Conservation (phyloP, 345 rosid species). For the Eucalyptus regnans region DNA sequence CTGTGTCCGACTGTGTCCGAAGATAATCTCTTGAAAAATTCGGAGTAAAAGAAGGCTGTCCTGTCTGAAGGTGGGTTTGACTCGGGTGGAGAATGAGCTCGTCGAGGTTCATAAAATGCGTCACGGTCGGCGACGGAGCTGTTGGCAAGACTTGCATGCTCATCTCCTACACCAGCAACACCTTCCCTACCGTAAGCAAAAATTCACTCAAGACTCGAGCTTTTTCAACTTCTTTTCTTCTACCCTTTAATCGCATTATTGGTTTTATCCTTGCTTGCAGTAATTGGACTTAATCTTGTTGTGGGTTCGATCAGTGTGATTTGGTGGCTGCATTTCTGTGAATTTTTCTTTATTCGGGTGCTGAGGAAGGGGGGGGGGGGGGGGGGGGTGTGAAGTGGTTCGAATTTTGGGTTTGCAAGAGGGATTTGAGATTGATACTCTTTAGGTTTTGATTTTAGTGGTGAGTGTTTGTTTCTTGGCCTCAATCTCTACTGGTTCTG, state of each 20-base stretch:
- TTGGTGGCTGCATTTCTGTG: not conserved
- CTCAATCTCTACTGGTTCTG: not conserved
- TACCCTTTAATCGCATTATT: not conserved
- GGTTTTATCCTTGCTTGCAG: not conserved
- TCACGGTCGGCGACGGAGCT: slow-evolving; percentile 76
- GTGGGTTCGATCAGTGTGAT: not conserved
- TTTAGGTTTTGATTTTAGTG: not conserved
- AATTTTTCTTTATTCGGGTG: not conserved
- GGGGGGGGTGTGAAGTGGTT: not conserved
- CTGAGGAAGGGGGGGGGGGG: not conserved
- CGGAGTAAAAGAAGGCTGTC: not conserved
- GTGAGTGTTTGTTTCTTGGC: not conserved
- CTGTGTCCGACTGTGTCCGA: not conserved
- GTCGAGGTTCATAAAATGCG: slow-evolving; percentile 74
- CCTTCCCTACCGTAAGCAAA: slow-evolving; percentile 55
- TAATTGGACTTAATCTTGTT: not conserved
- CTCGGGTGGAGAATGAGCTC: slow-evolving; percentile 33
- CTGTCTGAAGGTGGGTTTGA: not conserved
- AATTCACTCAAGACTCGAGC: not conserved
- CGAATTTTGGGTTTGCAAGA: not conserved
- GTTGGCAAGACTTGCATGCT: slow-evolving; percentile 84
- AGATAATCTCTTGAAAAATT: not conserved
- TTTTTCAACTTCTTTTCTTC: not conserved
- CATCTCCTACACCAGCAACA: slow-evolving; percentile 71
- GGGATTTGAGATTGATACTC: not conserved